A percentile compares a stretch with the other conserved stretches of the same genome.
These are phyloP conservation scores for Rubia balearica DNA, from an alignment of 305 asterid genomes.

Conservation along the genomic window DNA sequence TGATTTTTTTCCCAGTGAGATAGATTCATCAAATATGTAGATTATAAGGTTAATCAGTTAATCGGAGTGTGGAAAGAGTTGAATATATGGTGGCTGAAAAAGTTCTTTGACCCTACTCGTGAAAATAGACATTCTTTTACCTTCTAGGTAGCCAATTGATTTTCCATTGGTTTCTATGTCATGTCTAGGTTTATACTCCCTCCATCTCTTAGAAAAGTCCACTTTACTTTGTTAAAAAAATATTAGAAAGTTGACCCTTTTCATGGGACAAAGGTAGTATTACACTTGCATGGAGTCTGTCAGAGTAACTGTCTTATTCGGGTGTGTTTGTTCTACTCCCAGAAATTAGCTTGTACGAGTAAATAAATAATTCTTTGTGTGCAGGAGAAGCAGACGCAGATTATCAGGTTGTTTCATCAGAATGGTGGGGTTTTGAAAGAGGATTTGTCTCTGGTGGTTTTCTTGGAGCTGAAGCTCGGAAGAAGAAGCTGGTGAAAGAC, in stretches of 20 bases:
- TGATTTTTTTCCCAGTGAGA: no score
- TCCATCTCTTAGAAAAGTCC: no score
- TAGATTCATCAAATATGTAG: not conserved
- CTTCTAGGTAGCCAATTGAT: not conserved
- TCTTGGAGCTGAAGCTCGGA: constrained; percentile 75
- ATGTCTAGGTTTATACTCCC: not conserved
- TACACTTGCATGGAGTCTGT: not conserved
- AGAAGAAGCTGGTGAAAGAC: constrained; percentile 34
- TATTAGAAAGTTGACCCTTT: not conserved
- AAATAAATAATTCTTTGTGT: not conserved
- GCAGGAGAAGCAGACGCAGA: constrained; percentile 27
- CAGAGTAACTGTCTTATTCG: not conserved
- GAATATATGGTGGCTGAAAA: not conserved
- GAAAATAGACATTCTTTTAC: not conserved
- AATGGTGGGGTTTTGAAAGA: constrained; percentile 84
- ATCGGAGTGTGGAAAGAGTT: not conserved
- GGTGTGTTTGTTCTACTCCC: not conserved
- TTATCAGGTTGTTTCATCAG: constrained; percentile 46
- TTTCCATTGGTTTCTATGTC: not conserved
- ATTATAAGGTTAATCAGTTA: not conserved
- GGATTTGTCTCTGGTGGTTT: constrained; percentile 84
- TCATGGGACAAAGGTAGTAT: not conserved
- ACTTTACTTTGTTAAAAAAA: not conserved
- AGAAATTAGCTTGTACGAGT: not conserved
- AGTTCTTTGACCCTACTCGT: not conserved